Percentiles rank a stretch among this genome's conserved stretches.
phyloP scores from a whole-genome alignment of 2,329 filamentous ascomycete species.

The Diaporthe capsici region DNA sequence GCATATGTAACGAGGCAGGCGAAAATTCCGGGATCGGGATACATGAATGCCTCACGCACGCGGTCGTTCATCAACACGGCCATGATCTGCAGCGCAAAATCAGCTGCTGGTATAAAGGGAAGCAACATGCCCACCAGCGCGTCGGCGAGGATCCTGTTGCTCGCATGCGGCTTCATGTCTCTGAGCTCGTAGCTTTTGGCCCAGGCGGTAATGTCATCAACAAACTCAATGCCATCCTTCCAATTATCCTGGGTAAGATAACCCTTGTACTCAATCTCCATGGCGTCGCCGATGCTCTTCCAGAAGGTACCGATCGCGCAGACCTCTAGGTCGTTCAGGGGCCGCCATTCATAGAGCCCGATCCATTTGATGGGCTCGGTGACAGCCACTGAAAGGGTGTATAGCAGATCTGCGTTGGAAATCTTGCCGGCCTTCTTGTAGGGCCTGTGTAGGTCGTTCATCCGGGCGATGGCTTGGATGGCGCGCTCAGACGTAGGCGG shows the following conservation, averaged over 20 bases:
- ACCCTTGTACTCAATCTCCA: slow-evolving; percentile 71
- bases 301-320: slow-evolving; percentile 79
- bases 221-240: slow-evolving; percentile 66
- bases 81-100: slow-evolving; percentile 64
- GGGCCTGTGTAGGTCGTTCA: slow-evolving; percentile 56
- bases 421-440: slow-evolving; percentile 54
- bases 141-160: slow-evolving; percentile 67
- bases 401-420: slow-evolving; percentile 54
- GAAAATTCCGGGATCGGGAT: slow-evolving; percentile 58
- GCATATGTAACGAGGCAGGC: slow-evolving; percentile 58
- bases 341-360: slow-evolving; percentile 77
- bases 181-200: slow-evolving; percentile 70
- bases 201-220: slow-evolving; percentile 63
- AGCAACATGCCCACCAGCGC: slow-evolving; percentile 74
- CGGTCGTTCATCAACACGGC: slow-evolving; percentile 74
- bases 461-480: slow-evolving; percentile 53
- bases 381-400: slow-evolving; percentile 70
- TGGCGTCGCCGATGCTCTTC: slow-evolving; percentile 79
- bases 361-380: slow-evolving; percentile 76
- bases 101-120: slow-evolving; percentile 64
- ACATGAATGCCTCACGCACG: slow-evolving; percentile 76
- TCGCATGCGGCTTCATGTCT: slow-evolving; percentile 67
- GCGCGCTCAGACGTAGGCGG: slow-evolving; percentile 53
- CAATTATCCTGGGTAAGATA: slow-evolving; percentile 56
- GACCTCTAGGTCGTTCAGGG: slow-evolving; percentile 75